Evolutionary conservation across 441 rosid genomes (phyloP).

Genomic region (Adansonia madagascariensis): DNA sequence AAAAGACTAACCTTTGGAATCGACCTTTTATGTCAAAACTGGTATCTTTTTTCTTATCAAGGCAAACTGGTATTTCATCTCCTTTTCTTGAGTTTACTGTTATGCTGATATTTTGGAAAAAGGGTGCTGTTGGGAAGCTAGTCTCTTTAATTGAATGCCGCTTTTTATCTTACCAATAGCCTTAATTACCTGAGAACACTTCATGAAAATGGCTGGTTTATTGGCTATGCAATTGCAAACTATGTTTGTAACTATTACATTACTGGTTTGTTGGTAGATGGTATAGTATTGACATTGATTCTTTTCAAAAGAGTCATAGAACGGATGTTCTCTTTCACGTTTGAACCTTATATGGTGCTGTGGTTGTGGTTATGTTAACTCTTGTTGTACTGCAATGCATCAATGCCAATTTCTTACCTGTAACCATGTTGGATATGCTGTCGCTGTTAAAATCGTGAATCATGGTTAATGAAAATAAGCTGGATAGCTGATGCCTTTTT

Average conservation of each 20-base stretch:
- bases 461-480: conserved; percentile 23
- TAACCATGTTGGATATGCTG: background rate
- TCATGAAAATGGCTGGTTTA: background rate
- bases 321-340: background rate
- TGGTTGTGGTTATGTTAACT: background rate
- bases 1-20: background rate
- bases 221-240: background rate
- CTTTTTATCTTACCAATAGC: background rate
- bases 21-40: conserved; percentile 1
- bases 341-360: background rate
- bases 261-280: background rate
- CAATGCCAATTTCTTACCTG: background rate
- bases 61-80: background rate
- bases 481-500: conserved; percentile 30
- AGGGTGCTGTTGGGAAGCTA: background rate
- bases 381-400: background rate
- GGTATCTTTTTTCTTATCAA: background rate
- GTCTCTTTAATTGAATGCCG: background rate
- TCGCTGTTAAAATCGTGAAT: background rate
- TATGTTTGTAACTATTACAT: background rate
- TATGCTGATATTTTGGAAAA: background rate
- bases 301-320: background rate
- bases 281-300: background rate
- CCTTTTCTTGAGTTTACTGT: background rate
- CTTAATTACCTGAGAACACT: background rate